Base-by-base conservation (phyloP, 345 rosid genomes). In the Hibiscus syriacus region DNA sequence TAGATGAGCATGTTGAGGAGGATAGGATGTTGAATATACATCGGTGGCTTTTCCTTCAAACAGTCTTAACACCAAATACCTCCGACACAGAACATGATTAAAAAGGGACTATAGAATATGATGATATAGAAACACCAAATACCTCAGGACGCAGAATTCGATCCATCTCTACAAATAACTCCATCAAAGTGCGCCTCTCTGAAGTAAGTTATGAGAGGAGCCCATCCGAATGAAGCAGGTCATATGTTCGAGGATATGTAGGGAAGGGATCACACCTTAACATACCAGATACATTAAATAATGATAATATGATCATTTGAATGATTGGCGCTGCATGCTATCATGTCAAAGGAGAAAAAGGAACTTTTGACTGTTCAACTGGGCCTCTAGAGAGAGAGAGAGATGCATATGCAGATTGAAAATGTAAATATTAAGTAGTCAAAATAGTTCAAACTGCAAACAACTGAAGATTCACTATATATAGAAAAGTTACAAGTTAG, bases 221-320 rank as follows among this genome's bases (percentile, higher is more conserved):
- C 63, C 87, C 96, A 76, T 86, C 76, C 67, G 97, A 97, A 64
- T 89, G 97, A 76, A 94, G 95, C 92, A 94, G 67, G 73, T 94
- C 99, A 57, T 94, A 94, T 59, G 99, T 92, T 71, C 99, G 81
- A 25, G 98, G 97, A 72, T 94, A 94, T 2, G 99, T 94, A 34
- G 99, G 99, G 84, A 94, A 94, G 48, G 98, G 88, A 75, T 94
- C 98, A 76, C 99, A 94, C 98, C 98, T 92, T 79, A 22, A 6
- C 30, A 48, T 29, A 74, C 66, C 10, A 67, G 72, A 78, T 10
- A 43, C 25, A 6, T 63, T 17, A 41, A 14, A 43, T 14, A 63
- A 43, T 2, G 6, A 17, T 53, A 45, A 63, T 3, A 1, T 43
- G 17, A 10, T 38, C 16, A 3, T 2, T 38, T 16, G 20, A 13